Conservation (phyloP, 352 stramenopile species). For the Globisporangium cylindrosporum region DNA sequence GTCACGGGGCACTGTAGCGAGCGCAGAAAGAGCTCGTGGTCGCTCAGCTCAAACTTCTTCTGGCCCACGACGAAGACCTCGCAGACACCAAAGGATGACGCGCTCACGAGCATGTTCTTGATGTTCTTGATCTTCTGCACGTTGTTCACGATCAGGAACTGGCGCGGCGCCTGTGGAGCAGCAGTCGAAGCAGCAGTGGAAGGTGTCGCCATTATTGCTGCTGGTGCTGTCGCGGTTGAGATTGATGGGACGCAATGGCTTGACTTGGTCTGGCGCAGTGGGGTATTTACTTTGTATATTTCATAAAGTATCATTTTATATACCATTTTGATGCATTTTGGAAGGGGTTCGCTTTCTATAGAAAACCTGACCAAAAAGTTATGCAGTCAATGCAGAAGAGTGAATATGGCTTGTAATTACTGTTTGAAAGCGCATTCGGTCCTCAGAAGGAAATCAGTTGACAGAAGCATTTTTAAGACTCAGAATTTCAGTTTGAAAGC, state of each 20-base stretch:
- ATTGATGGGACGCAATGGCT: not conserved
- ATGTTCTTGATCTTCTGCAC: conserved; percentile 92
- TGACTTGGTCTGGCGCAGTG: not conserved
- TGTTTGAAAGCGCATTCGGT: not conserved
- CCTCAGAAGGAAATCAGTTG: not conserved
- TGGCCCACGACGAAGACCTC: conserved; percentile 89
- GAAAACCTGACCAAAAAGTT: too few species aligned
- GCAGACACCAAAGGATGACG: conserved; percentile 75
- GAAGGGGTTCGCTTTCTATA: too few species aligned
- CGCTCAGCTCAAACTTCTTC: conserved; percentile 69
- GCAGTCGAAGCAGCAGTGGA: not conserved
- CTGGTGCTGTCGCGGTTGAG: not conserved
- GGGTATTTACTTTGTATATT: too few species aligned
- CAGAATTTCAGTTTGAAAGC: not conserved
- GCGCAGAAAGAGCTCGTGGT: conserved; percentile 44
- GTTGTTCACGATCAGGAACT: conserved; percentile 92
- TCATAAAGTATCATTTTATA: too few species aligned
- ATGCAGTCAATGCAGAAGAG: not conserved
- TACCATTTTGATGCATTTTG: too few species aligned
- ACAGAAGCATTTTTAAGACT: not conserved
- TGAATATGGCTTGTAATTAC: not conserved
- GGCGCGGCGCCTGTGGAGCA: conserved; percentile 8
- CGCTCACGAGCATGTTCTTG: conserved; percentile 81
- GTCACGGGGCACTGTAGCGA: conserved; percentile 52
- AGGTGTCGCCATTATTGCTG: not conserved